Conservation (phyloP, 345 rosid species). For the Camelina laxa region DNA sequence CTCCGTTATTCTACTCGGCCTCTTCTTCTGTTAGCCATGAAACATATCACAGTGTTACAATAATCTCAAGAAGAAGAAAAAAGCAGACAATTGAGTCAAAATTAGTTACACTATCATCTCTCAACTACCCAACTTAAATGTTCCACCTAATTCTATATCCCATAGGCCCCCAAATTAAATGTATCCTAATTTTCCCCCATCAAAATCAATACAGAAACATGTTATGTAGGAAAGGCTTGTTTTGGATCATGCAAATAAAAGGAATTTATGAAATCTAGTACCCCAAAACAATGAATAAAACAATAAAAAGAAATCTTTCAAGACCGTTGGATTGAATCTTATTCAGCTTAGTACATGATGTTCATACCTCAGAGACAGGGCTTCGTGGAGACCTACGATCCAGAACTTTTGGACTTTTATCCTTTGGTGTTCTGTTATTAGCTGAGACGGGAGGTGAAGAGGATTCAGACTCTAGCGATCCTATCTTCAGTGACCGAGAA, state of each 20-base stretch:
- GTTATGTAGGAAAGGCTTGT: slow-evolving; percentile 27
- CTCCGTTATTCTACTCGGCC: slow-evolving; percentile 81
- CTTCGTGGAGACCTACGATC: slow-evolving; percentile 83
- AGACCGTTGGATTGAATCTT: slow-evolving; percentile 25
- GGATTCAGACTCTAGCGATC: slow-evolving; percentile 59
- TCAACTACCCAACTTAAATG: slow-evolving; percentile 47
- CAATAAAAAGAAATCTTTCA: slow-evolving; percentile 15
- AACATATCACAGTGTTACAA: slow-evolving; percentile 10
- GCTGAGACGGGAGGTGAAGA: slow-evolving; percentile 57
- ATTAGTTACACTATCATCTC: slow-evolving; percentile 32
- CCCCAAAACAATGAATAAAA: neutral
- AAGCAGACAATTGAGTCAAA: slow-evolving; percentile 22
- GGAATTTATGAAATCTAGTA: slow-evolving; percentile 23
- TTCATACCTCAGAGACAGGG: slow-evolving; percentile 75
- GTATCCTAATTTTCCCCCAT: slow-evolving; percentile 26
- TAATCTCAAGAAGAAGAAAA: slow-evolving; percentile 12
- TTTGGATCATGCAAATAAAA: slow-evolving; percentile 43
- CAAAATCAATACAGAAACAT: slow-evolving; percentile 33
- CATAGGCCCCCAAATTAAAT: slow-evolving; percentile 26
- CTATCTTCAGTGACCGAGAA: slow-evolving; percentile 69
- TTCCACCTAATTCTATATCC: slow-evolving; percentile 41
- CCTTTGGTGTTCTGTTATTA: slow-evolving; percentile 66
- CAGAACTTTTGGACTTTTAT: slow-evolving; percentile 71
- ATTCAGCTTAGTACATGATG: slow-evolving; percentile 24
- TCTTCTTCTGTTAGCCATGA: slow-evolving; percentile 71